phyloP scores from a whole-genome alignment of 1,284 basidiomycete genomes.

The Melanopsichium pennsylvanicum region DNA sequence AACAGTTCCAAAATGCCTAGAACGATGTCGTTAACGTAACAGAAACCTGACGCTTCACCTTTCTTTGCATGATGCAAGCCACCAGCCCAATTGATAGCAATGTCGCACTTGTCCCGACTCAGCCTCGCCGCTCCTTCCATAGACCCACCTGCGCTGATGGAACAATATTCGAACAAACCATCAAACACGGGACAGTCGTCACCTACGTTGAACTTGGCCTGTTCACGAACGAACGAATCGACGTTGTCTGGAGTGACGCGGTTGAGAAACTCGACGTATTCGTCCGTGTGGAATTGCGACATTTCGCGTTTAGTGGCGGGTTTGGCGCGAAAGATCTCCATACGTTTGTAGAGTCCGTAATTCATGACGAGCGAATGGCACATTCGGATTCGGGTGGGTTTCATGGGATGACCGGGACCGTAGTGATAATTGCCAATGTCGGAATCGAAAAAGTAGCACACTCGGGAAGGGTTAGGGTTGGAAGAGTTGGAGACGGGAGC shows the following conservation, averaged over 20 bases:
- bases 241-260: slow-evolving; percentile 85
- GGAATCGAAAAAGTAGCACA: slow-evolving; percentile 75
- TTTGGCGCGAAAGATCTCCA: slow-evolving; percentile 79
- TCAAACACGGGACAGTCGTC: slow-evolving; percentile 99
- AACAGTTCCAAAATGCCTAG: slow-evolving; percentile 93
- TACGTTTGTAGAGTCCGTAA: slow-evolving; percentile 75
- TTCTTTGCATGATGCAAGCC: slow-evolving; percentile 98
- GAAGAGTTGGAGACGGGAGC: slow-evolving; percentile 43
- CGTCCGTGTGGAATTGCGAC: slow-evolving; percentile 93
- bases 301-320: slow-evolving; percentile 98
- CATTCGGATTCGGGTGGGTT: slow-evolving; percentile 83
- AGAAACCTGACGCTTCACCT: slow-evolving; percentile 97
- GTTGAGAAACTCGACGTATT: slow-evolving; percentile 88
- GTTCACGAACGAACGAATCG: slow-evolving; percentile 87
- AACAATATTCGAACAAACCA: slow-evolving; percentile 96
- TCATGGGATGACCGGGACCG: slow-evolving; percentile 81
- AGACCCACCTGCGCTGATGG: slow-evolving; percentile 95
- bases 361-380: slow-evolving; percentile 99
- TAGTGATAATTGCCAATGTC: slow-evolving; percentile 99
- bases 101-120: slow-evolving; percentile 96
- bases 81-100: slow-evolving; percentile 98
- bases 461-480: slow-evolving; percentile 51
- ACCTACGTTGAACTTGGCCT: slow-evolving; percentile 91
- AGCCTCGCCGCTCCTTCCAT: slow-evolving; percentile 99
- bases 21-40: slow-evolving; percentile 99